Conservation (phyloP, 768 basidiomycete species). For the Rhodotorula paludigena region DNA sequence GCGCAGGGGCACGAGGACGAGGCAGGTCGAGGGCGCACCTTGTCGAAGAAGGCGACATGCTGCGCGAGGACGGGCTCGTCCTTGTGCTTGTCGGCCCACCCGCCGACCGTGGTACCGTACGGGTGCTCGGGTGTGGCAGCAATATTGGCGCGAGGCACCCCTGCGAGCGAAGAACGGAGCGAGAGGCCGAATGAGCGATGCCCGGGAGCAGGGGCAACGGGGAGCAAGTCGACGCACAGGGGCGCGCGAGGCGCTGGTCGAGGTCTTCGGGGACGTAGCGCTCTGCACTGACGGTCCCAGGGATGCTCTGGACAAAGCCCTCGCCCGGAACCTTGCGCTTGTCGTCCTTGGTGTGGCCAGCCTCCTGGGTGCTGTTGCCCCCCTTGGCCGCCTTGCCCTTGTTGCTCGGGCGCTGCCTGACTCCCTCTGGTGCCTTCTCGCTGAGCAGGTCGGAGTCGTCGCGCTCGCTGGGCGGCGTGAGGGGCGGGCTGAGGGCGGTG, state of each 20-base stretch:
- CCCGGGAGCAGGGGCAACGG: slow-evolving; percentile 13
- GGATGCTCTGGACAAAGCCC: slow-evolving; percentile 9
- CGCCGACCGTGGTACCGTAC: slow-evolving; percentile 11
- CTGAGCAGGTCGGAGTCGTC: background rate
- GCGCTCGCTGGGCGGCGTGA: background rate
- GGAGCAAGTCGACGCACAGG: slow-evolving; percentile 10
- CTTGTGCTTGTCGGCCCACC: slow-evolving; percentile 20
- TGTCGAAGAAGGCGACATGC: slow-evolving; percentile 32
- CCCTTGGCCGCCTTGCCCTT: background rate
- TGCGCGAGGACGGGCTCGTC: slow-evolving; percentile 24
- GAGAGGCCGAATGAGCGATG: slow-evolving; percentile 11
- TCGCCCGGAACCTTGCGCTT: slow-evolving; percentile 1
- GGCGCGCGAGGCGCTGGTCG: slow-evolving; percentile 14
- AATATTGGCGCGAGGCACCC: slow-evolving; percentile 21
- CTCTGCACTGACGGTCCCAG: background rate
- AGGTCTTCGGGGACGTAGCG: slow-evolving; percentile 15
- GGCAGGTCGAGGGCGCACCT: slow-evolving; percentile 4
- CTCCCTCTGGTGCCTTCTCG: background rate
- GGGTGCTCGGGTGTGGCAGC: slow-evolving; percentile 26
- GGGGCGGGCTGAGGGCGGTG: background rate
- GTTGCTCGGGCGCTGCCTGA: background rate
- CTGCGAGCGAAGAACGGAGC: background rate
- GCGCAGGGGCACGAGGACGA: background rate
- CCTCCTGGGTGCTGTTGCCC: too few relatives aligned
- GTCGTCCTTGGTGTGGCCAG: background rate